Conservation (phyloP, 2,329 filamentous ascomycete species). For the Epicoccum nigrum region DNA sequence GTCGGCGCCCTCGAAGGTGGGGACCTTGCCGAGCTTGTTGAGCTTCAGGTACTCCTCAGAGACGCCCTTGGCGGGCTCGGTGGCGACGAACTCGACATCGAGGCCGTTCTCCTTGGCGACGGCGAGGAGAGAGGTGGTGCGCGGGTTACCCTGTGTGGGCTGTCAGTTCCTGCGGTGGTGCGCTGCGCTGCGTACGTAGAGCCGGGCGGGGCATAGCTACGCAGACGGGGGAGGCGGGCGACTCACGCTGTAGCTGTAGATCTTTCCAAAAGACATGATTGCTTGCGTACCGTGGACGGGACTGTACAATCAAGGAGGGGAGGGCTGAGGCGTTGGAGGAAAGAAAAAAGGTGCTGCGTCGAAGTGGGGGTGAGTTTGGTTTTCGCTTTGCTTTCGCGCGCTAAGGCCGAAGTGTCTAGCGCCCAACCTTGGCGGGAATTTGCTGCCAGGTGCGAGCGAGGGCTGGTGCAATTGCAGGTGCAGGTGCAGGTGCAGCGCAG, state of each 20-base stretch:
- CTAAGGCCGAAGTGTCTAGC: slow-evolving; percentile 4
- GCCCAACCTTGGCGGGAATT: slow-evolving; percentile 15
- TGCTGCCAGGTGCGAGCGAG: no score
- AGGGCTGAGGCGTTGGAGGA: slow-evolving; percentile 29
- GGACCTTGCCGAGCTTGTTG: slow-evolving; percentile 89
- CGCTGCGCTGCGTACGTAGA: no score
- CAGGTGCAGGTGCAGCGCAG: no score
- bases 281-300: slow-evolving; percentile 35
- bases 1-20: slow-evolving; percentile 90
- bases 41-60: slow-evolving; percentile 80
- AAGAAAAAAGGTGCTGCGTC: slow-evolving; percentile 35
- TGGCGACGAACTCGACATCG: slow-evolving; percentile 83
- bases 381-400: slow-evolving; percentile 28
- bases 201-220: not conserved
- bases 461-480: no score
- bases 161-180: slow-evolving; percentile 28
- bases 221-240: slow-evolving; percentile 1
- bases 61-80: slow-evolving; percentile 67
- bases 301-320: slow-evolving; percentile 40
- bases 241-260: slow-evolving; percentile 77
- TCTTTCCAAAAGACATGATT: slow-evolving; percentile 96
- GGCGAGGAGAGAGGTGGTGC: slow-evolving; percentile 84
- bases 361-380: slow-evolving; percentile 32
- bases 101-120: slow-evolving; percentile 98
- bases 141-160: slow-evolving; percentile 76